Evolutionary conservation across 257 asterid genomes (phyloP).

Genomic region (Primulina eburnea): DNA sequence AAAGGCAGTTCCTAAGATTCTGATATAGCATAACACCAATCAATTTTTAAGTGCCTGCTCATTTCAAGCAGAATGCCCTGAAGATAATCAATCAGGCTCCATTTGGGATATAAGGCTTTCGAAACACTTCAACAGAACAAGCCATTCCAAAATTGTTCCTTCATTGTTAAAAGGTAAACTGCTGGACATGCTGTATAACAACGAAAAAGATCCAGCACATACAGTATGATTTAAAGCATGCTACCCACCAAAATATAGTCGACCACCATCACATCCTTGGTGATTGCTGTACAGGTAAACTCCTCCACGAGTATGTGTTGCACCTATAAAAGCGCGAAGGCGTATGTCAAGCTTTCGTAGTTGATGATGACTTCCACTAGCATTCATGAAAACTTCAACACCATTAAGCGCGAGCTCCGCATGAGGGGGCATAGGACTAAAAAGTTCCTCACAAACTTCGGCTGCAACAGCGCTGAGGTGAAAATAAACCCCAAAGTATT

Average conservation of each 20-base stretch:
- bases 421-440: conserved; percentile 88
- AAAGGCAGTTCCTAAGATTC: not conserved
- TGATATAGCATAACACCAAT: not conserved
- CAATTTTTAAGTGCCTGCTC: not conserved
- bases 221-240: conserved; percentile 17
- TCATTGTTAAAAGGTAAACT: too few species aligned
- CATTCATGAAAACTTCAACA: conserved; percentile 91
- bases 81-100: not conserved
- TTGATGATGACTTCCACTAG: conserved; percentile 98
- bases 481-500: conserved; percentile 23
- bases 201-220: not conserved
- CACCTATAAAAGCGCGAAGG: conserved; percentile 82
- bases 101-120: too few species aligned
- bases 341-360: conserved; percentile 87
- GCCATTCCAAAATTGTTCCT: too few species aligned
- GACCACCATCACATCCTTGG: conserved; percentile 98
- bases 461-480: conserved; percentile 84
- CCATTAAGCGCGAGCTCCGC: conserved; percentile 93
- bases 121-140: too few species aligned
- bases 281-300: conserved; percentile 96
- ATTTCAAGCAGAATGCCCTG: conserved; percentile 16
- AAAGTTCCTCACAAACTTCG: conserved; percentile 96
- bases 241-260: conserved; percentile 80
- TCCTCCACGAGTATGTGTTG: conserved; percentile 97
- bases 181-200: not conserved